Base-by-base conservation (phyloP, 1,139 yeast species). In the Ashbya aceris region DNA sequence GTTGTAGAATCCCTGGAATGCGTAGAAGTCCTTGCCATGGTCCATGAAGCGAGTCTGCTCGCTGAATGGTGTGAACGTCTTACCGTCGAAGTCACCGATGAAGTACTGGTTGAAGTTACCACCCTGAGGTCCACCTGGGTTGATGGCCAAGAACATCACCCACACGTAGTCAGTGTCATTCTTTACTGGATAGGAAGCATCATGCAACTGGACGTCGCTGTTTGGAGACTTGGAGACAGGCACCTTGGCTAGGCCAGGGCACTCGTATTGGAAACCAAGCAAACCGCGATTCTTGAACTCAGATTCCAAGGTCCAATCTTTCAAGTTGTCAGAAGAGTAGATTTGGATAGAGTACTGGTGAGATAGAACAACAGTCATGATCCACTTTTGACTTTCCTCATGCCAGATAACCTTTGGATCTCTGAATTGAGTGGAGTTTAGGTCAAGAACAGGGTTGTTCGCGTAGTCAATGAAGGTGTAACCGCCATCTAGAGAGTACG, bases 381-480 rank as follows among this genome's bases (percentile, higher is more conserved):
- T 51, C 70, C 70, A 67, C 40, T 58, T 54, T 29, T 51, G 37
- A 8, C 60, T 48, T 29, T 53, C 56, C 11, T 50, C 60, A 39
- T 63, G 63, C 68, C 69, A 66, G 40, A 64, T 54, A 4, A 67
- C 71, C 48, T 66, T 65, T 11, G 71, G 71, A 46, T 67, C 71
- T 40, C 71, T 58, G 49, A 65, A 66, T 34, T 65, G 61, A 2
- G 61, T 44, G 9, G 57, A 45, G 43, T 56, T 54, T 33, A 58
- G 44, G 36, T 61, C 58, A 9, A 67, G 44, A 8, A 66, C 68
- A 10, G 68, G 68, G 51, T 63, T 65, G 7, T 48, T 42, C 5
- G 49, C 49, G 45, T 60, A 64, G 33, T 56, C 52, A 8, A 49
- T 47, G 49, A 62, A 66, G 9, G 61, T 52, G 42, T 53, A 52